Base-by-base conservation (phyloP, 2,329 filamentous ascomycete species). In the Escovopsis sp. region DNA sequence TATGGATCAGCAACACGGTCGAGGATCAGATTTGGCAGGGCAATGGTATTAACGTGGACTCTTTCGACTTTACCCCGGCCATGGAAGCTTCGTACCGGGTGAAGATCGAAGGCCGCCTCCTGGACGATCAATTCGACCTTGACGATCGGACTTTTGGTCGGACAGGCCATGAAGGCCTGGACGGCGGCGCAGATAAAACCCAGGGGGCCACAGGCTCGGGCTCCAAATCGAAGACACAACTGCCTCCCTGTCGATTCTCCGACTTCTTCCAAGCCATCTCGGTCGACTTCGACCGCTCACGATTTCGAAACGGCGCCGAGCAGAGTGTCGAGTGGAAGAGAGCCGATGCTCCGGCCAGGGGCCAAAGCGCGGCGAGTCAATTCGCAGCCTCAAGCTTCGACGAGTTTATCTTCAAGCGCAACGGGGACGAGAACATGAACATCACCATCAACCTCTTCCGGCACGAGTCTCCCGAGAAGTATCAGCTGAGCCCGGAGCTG, bases 11-110 rank as follows among this genome's bases (percentile, higher is more conserved):
- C 55, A 98, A 98, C 62, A 94, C 87, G 1, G 86, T 82, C 32
- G 86, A 95, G 60, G 85, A 91, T 56, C 91, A 98, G 64, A 80
- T 83, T 30, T 96, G 91, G 91, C 91, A 98, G 63, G 73, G 70
- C 34, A 75, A 71, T 52, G 69, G 68, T 35, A 67, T 82, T 46
- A 80, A 80, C 47, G 73, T 80, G 10, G 80, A 89, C 57, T 76
- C 75, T 33, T 91, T 91, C 50, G 87, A 93, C 56, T 88, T 94
- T 55, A 80, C 78, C 42, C 78, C 80, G 41, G 85, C 77, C 48
- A 72, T 75, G 51, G 82, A 87, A 52, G 82, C 85, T 3, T 83
- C 80, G 10, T 98, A 88, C 59, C 78, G 81, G 44, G 85, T 98
- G 51, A 94, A 88, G 65, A 89, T 98, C 48, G 85, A 95, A 62